These are phyloP conservation scores for Mallotus japonicus DNA, from an alignment of 441 rosid genomes.

Conservation along the genomic window DNA sequence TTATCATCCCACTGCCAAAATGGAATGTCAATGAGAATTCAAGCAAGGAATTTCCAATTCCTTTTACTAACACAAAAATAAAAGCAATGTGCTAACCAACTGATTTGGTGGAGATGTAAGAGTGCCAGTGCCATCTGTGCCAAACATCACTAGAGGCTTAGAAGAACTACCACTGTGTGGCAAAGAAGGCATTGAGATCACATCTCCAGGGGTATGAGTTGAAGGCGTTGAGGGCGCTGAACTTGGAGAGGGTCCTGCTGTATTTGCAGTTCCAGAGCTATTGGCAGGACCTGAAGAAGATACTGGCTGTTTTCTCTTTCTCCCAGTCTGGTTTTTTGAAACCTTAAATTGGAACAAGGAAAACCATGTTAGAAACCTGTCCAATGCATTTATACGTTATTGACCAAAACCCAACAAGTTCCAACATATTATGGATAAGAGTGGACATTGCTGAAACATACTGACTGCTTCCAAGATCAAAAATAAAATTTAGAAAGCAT, in stretches of 20 bases:
- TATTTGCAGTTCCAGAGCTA: conserved; percentile 78
- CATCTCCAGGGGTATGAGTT: conserved; percentile 87
- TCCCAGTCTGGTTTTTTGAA: conserved; percentile 68
- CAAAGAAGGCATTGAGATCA: conserved; percentile 69
- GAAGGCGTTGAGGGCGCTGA: conserved; percentile 91
- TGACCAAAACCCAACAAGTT: background rate
- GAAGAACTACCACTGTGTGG: conserved; percentile 74
- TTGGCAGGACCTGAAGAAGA: conserved; percentile 86
- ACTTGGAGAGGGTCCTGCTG: conserved; percentile 82
- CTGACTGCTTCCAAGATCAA: background rate
- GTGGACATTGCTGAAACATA: background rate
- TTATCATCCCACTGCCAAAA: conserved; percentile 58
- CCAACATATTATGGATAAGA: conserved; percentile 4
- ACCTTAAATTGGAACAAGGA: conserved; percentile 48
- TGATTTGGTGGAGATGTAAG: conserved; percentile 81
- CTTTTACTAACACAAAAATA: conserved; percentile 25
- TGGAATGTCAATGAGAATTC: conserved; percentile 42
- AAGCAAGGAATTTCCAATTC: conserved; percentile 35
- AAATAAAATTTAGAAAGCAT: background rate
- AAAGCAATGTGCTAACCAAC: conserved; percentile 51
- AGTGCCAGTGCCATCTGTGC: conserved; percentile 61
- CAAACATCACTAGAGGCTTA: conserved; percentile 63
- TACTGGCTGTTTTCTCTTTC: conserved; percentile 81
- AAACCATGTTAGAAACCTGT: conserved; percentile 34
- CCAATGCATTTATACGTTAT: background rate